Percentiles rank a stretch among this genome's conserved stretches.
These are phyloP conservation scores for Linnemannia elongata DNA, from an alignment of 192 early-diverging fungal genomes.

Conservation along the genomic window DNA sequence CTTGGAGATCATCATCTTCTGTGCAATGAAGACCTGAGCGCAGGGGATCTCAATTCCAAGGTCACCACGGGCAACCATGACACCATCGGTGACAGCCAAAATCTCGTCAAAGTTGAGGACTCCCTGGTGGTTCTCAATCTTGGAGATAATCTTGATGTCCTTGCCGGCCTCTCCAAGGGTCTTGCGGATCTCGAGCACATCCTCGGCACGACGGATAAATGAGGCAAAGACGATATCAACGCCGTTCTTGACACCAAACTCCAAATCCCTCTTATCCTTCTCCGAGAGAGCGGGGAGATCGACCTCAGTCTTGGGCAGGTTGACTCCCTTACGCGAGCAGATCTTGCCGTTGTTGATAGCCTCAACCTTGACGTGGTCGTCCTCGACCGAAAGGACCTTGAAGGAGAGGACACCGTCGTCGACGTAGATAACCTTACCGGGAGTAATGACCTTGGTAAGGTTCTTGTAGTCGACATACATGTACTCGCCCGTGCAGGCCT, in stretches of 20 bases:
- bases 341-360: conserved; percentile 90
- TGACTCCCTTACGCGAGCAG: conserved; percentile 95
- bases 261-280: conserved; percentile 93
- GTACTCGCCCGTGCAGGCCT: conserved; percentile 72
- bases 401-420: conserved; percentile 98
- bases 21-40: conserved; percentile 91
- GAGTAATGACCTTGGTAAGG: conserved; percentile 79
- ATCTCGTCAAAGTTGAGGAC: conserved; percentile 99
- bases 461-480: conserved; percentile 89
- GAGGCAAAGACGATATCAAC: conserved; percentile 97
- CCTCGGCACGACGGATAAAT: conserved; percentile 94
- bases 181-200: conserved; percentile 90
- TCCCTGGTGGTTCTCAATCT: conserved; percentile 99
- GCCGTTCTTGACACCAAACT: conserved; percentile 92
- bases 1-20: conserved; percentile 99
- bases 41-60: conserved; percentile 98
- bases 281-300: conserved; percentile 96
- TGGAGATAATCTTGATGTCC: conserved; percentile 95
- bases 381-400: conserved; percentile 85
- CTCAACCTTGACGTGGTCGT: conserved; percentile 73
- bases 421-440: conserved; percentile 84
- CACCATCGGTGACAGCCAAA: conserved; percentile 91
- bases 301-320: conserved; percentile 92
- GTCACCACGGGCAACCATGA: conserved; percentile 99
- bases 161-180: conserved; percentile 86